These are phyloP conservation scores for Diaporthe sp. DNA, from an alignment of 2,329 filamentous ascomycete species.

Conservation along the genomic window DNA sequence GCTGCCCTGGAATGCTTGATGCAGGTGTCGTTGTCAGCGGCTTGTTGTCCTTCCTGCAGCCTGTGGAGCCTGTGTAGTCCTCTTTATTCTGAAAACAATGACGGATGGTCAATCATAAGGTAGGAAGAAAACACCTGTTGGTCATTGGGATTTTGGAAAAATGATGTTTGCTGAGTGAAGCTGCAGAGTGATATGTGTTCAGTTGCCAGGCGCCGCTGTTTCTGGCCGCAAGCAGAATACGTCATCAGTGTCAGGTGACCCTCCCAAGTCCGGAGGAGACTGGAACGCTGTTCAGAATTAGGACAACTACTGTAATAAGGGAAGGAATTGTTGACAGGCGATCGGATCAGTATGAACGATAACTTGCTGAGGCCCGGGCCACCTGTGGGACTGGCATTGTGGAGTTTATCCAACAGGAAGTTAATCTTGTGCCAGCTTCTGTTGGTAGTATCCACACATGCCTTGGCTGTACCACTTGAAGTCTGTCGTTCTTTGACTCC, in stretches of 20 bases:
- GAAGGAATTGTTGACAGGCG: background rate
- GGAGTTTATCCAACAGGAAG: background rate
- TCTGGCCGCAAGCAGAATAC: constrained; percentile 15
- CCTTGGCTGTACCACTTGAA: background rate
- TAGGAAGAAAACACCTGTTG: background rate
- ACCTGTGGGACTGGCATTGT: constrained; percentile 8
- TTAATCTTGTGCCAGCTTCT: constrained; percentile 13
- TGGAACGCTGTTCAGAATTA: constrained; percentile 3
- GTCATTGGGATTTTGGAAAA: background rate
- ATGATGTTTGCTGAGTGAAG: constrained; percentile 4
- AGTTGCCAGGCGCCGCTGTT: constrained; percentile 8
- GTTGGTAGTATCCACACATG: constrained; percentile 9
- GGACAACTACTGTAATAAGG: background rate
- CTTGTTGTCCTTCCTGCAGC: background rate
- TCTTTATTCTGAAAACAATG: background rate
- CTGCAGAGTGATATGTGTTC: constrained; percentile 17
- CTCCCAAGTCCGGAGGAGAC: background rate
- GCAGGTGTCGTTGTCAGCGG: background rate
- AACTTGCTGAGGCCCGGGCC: background rate
- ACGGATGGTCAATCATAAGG: background rate
- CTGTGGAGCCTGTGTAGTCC: background rate
- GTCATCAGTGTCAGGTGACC: constrained; percentile 33
- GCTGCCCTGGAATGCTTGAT: background rate
- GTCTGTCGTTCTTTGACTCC: constrained; percentile 1
- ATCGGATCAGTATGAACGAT: background rate